Evolutionary conservation across 202 grass and related monocot species (phyloP).

Genomic region (Schoenoplectus tabernaemontani): DNA sequence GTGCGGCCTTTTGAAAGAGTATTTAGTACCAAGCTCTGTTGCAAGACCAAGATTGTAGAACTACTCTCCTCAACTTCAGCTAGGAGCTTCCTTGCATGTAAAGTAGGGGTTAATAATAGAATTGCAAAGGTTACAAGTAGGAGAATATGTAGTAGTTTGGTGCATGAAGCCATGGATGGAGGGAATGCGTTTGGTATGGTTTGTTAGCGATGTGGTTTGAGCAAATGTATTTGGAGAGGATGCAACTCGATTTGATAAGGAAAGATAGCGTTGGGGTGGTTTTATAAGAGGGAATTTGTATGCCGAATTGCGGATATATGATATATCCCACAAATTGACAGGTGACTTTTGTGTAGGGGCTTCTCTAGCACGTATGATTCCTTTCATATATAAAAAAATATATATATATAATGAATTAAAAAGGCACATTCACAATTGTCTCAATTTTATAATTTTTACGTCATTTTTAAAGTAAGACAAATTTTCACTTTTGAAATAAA

Average conservation of each 20-base stretch:
- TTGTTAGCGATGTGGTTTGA: neutral
- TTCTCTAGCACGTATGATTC: neutral
- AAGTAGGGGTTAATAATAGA: neutral
- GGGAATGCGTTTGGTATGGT: neutral
- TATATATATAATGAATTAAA: neutral
- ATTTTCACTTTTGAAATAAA: neutral
- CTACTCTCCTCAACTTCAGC: neutral
- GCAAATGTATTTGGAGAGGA: neutral
- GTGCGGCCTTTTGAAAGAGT: neutral
- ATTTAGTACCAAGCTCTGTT: neutral
- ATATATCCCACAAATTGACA: no score
- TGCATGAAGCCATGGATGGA: conserved; percentile 17
- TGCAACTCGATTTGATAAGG: neutral
- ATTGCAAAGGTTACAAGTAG: neutral
- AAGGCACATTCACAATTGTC: neutral
- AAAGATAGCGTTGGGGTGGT: conserved; percentile 1
- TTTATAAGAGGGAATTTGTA: conserved; percentile 11
- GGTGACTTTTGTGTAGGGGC: no score
- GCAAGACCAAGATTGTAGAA: neutral
- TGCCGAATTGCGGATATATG: no score
- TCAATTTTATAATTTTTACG: neutral
- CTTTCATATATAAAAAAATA: no score
- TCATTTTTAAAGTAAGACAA: neutral
- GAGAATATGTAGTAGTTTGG: neutral
- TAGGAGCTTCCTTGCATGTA: conserved; percentile 16